Conservation (phyloP, 106 monocot genomes). For the Triglochin maritima region DNA sequence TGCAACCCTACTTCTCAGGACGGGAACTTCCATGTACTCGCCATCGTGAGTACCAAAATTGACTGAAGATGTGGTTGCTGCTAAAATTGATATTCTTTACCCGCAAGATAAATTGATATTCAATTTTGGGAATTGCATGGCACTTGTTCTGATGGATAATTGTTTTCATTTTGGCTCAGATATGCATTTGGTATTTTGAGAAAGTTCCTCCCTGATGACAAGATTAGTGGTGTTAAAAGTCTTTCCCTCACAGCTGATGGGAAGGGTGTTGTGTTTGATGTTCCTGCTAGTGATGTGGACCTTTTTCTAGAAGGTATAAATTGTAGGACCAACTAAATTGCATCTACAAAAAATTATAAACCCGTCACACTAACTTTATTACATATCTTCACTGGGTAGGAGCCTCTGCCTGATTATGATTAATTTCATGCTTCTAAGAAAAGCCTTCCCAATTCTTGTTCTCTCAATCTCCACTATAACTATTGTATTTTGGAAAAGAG, state of each 20-base stretch:
- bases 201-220: slow-evolving; percentile 83
- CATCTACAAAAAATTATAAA: too few species aligned
- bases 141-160: background rate
- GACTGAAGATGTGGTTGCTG: too few species aligned
- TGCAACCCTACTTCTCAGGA: slow-evolving; percentile 68
- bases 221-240: slow-evolving; percentile 55
- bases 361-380: too few species aligned
- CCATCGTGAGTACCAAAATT: slow-evolving; percentile 41
- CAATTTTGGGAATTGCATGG: background rate
- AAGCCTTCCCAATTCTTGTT: too few species aligned
- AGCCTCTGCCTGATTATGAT: too few species aligned
- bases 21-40: slow-evolving; percentile 52
- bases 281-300: slow-evolving; percentile 59
- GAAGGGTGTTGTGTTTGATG: slow-evolving; percentile 89
- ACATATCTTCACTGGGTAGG: too few species aligned
- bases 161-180: slow-evolving; percentile 14
- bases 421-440: too few species aligned
- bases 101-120: background rate
- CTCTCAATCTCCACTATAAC: too few species aligned
- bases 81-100: background rate
- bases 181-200: slow-evolving; percentile 64
- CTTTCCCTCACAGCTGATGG: slow-evolving; percentile 82
- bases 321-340: too few species aligned
- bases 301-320: slow-evolving; percentile 58
- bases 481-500: too few species aligned